Percentiles rank a stretch among this genome's conserved stretches.
These are phyloP conservation scores for Asterophora lycoperdoides DNA, from an alignment of 768 basidiomycete species.

Conservation along the genomic window DNA sequence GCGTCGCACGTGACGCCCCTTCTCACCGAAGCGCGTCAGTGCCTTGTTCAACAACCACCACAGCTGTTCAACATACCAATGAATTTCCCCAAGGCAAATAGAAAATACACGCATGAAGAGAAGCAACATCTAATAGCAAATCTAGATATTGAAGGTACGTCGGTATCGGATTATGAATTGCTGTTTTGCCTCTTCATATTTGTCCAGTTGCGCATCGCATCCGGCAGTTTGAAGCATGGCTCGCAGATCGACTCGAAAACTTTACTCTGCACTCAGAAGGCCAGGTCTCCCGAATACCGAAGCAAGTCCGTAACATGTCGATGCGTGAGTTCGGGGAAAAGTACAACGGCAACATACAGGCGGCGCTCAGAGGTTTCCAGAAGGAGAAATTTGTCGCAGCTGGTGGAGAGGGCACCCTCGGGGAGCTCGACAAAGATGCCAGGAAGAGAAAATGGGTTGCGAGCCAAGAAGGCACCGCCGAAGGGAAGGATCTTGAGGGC, in stretches of 20 bases:
- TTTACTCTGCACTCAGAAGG: conserved; percentile 75
- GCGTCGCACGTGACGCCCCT: conserved; percentile 37
- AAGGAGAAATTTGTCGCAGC: conserved; percentile 54
- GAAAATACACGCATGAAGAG: conserved; percentile 56
- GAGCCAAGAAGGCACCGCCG: conserved; percentile 48
- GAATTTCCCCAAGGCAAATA: conserved; percentile 26
- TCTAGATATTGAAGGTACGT: conserved; percentile 73
- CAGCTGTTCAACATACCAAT: conserved; percentile 17
- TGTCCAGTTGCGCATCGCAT: conserved; percentile 65
- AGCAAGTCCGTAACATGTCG: conserved; percentile 64
- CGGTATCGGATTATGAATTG: not conserved
- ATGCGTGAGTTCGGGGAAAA: conserved; percentile 77
- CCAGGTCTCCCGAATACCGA: conserved; percentile 69
- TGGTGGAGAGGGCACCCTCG: conserved; percentile 44
- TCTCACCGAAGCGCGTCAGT: conserved; percentile 19
- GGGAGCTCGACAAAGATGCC: conserved; percentile 61
- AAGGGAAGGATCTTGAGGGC: conserved; percentile 27
- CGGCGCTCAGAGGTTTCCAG: conserved; percentile 63
- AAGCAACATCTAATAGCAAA: conserved; percentile 73
- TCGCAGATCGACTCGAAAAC: conserved; percentile 66
- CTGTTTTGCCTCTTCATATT: not conserved
- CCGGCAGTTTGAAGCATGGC: conserved; percentile 72
- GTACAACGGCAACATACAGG: conserved; percentile 73
- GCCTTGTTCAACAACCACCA: conserved; percentile 8
- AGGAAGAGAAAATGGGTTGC: conserved; percentile 78